Conservation (phyloP, 129 eudicot genomes). For the Tanacetum coccineum region DNA sequence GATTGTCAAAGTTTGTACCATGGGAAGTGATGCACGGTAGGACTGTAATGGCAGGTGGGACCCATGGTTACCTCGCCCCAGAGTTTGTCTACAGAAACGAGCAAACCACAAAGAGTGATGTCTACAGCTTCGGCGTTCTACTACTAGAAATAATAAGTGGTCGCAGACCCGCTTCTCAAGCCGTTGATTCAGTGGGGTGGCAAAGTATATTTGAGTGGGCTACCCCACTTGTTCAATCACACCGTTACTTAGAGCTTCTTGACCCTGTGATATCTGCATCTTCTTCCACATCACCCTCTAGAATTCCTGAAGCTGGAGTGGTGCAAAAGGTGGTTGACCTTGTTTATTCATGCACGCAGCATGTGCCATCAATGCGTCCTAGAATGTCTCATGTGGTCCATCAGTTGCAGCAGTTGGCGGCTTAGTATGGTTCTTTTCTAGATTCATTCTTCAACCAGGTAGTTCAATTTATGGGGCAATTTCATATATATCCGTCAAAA, state of each 20-base stretch:
- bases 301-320: constrained; percentile 79
- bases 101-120: constrained; percentile 90
- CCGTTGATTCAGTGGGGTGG: constrained; percentile 84
- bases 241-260: constrained; percentile 69
- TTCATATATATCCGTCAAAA: too few relatives aligned
- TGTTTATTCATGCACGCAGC: constrained; percentile 87
- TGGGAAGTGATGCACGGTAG: constrained; percentile 96
- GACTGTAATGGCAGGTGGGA: constrained; percentile 97
- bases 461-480: background rate
- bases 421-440: constrained; percentile 23
- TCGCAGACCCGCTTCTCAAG: constrained; percentile 77
- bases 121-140: constrained; percentile 91
- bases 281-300: constrained; percentile 46
- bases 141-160: constrained; percentile 76
- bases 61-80: constrained; percentile 95
- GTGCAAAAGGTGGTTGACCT: constrained; percentile 90
- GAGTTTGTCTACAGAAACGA: constrained; percentile 93
- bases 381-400: constrained; percentile 97
- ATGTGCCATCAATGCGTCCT: constrained; percentile 93
- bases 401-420: constrained; percentile 88
- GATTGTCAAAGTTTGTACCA: constrained; percentile 88
- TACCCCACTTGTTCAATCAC: constrained; percentile 81
- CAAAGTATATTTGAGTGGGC: constrained; percentile 98
- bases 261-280: constrained; percentile 73
- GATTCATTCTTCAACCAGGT: background rate